phyloP scores from a whole-genome alignment of 2,329 filamentous ascomycete species.

The Fusarium mangiferae region DNA sequence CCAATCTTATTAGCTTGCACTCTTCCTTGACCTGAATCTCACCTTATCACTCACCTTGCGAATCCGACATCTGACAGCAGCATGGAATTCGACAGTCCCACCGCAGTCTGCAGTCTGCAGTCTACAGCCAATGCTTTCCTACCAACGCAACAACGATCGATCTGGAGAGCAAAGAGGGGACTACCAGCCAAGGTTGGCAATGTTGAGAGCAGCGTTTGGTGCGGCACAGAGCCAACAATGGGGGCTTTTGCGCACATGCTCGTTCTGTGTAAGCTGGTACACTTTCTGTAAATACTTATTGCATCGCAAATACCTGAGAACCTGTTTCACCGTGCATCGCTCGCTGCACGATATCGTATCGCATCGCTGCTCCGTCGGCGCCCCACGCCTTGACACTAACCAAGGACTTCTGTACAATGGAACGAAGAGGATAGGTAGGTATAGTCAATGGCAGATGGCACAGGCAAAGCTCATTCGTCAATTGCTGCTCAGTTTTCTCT shows the following conservation, averaged over 20 bases:
- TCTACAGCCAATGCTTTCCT: constrained; percentile 1
- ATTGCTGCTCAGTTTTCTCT: constrained; percentile 45
- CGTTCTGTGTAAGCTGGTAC: not conserved
- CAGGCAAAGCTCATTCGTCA: constrained; percentile 38
- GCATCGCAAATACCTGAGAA: constrained; percentile 4
- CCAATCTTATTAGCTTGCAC: constrained; percentile 32
- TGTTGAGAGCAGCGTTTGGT: not conserved
- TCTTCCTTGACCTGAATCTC: constrained; percentile 22
- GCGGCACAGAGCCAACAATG: constrained; percentile 6
- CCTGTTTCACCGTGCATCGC: constrained; percentile 8
- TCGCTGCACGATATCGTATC: constrained; percentile 31
- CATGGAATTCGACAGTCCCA: constrained; percentile 5
- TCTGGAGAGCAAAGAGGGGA: constrained; percentile 16
- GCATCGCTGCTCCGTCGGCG: constrained; percentile 39
- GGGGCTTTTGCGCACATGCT: not conserved
- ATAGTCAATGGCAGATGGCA: constrained; percentile 11
- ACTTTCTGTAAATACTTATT: not conserved
- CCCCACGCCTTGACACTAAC: constrained; percentile 25
- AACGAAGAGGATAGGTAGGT: not conserved
- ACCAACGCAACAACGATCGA: constrained; percentile 24
- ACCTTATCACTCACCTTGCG: constrained; percentile 27
- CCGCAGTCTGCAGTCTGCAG: not conserved
- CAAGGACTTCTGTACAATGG: not conserved
- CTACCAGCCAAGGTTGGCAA: not conserved
- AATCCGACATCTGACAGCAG: constrained; percentile 22